phyloP scores from a whole-genome alignment of 352 stramenopile species.

The Globisporangium rhizosaccharum region DNA sequence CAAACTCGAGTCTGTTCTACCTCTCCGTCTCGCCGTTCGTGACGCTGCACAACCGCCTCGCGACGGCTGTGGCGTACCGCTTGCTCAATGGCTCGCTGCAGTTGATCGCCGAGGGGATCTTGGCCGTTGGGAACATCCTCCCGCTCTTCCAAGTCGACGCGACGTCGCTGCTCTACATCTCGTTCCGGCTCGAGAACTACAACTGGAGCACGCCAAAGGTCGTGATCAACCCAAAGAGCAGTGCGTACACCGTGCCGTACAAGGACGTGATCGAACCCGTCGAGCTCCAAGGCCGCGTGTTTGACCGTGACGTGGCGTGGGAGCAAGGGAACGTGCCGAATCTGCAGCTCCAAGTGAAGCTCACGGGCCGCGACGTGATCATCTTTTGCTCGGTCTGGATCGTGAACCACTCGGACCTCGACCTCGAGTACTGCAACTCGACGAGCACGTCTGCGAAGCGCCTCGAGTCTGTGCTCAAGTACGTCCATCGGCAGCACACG shows the following conservation, averaged over 20 bases:
- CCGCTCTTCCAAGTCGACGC: constrained; percentile 81
- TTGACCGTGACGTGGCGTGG: constrained; percentile 57
- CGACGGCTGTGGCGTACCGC: constrained; percentile 78
- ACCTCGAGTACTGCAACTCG: constrained; percentile 84
- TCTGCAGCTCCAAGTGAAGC: constrained; percentile 79
- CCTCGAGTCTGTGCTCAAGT: constrained; percentile 64
- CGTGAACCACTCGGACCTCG: constrained; percentile 81
- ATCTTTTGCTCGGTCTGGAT: constrained; percentile 87
- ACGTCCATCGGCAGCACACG: constrained; percentile 56
- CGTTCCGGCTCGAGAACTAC: constrained; percentile 86
- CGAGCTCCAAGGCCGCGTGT: constrained; percentile 58
- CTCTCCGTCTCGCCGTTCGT: constrained; percentile 79
- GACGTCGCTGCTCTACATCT: constrained; percentile 61
- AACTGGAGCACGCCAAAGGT: constrained; percentile 78
- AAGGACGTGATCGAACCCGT: constrained; percentile 74
- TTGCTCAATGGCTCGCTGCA: constrained; percentile 79
- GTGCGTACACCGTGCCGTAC: constrained; percentile 64
- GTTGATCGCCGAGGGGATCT: constrained; percentile 77
- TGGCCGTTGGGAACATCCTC: constrained; percentile 78
- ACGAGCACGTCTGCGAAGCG: constrained; percentile 66
- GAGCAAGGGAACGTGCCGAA: constrained; percentile 79
- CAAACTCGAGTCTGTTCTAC: constrained; percentile 82
- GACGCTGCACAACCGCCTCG: constrained; percentile 80
- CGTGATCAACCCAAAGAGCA: constrained; percentile 73
- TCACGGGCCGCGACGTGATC: constrained; percentile 72